Evolutionary conservation across 306 rosid species (phyloP), one percentile per base, ranked within the genome.

Genomic region (Gillenia trifoliata): DNA sequence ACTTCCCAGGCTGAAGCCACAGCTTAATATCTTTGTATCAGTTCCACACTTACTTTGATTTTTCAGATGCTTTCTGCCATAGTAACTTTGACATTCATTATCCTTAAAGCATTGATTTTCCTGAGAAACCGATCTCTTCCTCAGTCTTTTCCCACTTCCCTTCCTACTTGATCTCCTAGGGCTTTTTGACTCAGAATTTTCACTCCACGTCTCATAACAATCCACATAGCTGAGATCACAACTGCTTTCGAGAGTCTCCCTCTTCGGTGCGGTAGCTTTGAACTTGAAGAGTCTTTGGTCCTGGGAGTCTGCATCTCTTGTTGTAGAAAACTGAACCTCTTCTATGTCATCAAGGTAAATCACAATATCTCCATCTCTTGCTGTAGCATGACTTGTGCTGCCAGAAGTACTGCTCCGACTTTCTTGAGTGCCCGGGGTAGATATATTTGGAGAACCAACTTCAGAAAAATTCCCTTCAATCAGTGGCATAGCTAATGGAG

Each of bases 221-320:
- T 40, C 75, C 33, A 45, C 25, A 33, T 70, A 63, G 38, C 67
- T 68, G 57, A 50, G 75, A 45, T 78, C 86, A 36, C 2, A 49
- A 29, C 50, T 71, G 70, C 57, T 16, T 56, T 56, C 72, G 66
- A 17, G 5, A 56, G 43, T 82, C 43, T 65, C 76, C 55, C 59
- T 70, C 50, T 36, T 82, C 0, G 86, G 47, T 2, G 61, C 11
- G 56, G 20, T 29, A 65, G 81, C 50, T 54, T 74, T 87, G 81
- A 87, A 90, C 81, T 81, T 83, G 64, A 88, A 85, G 23, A 85
- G 77, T 52, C 87, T 85, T 80, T 89, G 87, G 70, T 91, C 87
- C 36, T 79, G 86, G 69, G 17, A 70, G 33, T 81, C 71, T 64
- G 61, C 84, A 25, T 83, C 77, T 74, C 74, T 80, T 61, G 68